phyloP scores from a whole-genome alignment of 2,329 filamentous ascomycete genomes.

The Didymella sp. region DNA sequence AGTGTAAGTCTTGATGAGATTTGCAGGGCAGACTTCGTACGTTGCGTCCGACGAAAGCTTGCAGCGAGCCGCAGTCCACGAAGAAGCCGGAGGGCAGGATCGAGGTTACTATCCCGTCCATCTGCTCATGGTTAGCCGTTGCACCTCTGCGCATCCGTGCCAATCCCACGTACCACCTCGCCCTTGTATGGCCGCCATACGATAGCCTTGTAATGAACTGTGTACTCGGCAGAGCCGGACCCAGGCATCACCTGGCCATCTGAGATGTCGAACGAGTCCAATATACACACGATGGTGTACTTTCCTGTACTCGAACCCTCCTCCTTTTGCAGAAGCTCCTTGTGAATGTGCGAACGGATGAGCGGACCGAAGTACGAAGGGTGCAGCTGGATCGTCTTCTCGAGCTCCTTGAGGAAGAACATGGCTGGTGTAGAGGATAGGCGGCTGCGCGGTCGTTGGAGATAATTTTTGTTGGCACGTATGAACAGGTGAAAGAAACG shows the following conservation, averaged over 20 bases:
- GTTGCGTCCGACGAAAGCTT: conserved; percentile 80
- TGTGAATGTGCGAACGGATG: conserved; percentile 89
- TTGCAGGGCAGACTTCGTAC: conserved; percentile 61
- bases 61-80: conserved; percentile 78
- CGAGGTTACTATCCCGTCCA: conserved; percentile 91
- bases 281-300: conserved; percentile 97
- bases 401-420: conserved; percentile 98
- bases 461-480: conserved; percentile 23
- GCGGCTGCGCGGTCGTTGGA: conserved; percentile 12
- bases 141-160: neutral
- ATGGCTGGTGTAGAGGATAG: conserved; percentile 59
- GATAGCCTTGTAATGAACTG: conserved; percentile 91
- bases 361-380: conserved; percentile 96
- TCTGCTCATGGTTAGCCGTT: conserved; percentile 60
- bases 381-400: conserved; percentile 92
- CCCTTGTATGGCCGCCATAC: conserved; percentile 98
- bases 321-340: conserved; percentile 88
- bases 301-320: conserved; percentile 94
- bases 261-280: conserved; percentile 94
- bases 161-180: conserved; percentile 76
- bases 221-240: conserved; percentile 91
- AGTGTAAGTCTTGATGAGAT: conserved; percentile 16
- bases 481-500: conserved; percentile 19
- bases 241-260: conserved; percentile 92
- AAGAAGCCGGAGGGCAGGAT: conserved; percentile 95